These are phyloP conservation scores for Aspergillus egyptiacus DNA, from an alignment of 495 filamentous ascomycete genomes.

Conservation along the genomic window DNA sequence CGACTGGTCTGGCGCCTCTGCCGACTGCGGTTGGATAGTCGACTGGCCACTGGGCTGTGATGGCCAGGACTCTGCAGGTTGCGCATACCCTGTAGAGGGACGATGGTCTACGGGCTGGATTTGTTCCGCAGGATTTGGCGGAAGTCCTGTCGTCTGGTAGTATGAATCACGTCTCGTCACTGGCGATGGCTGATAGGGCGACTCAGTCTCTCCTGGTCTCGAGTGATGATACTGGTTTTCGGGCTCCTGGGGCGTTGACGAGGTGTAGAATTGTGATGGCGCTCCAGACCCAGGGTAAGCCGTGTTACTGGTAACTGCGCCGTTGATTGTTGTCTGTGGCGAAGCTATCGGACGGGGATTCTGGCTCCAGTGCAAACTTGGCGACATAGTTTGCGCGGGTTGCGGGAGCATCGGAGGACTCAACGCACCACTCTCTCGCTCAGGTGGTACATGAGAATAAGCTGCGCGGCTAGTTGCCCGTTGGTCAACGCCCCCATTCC, in stretches of 20 bases:
- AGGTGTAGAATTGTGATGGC: conserved; percentile 29
- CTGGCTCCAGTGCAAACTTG: conserved; percentile 26
- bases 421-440: conserved; percentile 20
- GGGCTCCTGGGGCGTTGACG: conserved; percentile 21
- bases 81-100: conserved; percentile 29
- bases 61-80: conserved; percentile 23
- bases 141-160: conserved; percentile 26
- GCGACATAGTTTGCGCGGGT: conserved; percentile 23
- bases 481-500: conserved; percentile 50
- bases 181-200: conserved; percentile 26
- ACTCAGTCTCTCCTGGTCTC: conserved; percentile 26
- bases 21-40: conserved; percentile 16
- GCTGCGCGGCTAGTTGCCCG: conserved; percentile 25
- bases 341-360: conserved; percentile 25
- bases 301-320: conserved; percentile 19
- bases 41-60: conserved; percentile 21
- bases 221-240: conserved; percentile 18
- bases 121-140: conserved; percentile 27
- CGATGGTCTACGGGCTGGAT: conserved; percentile 22
- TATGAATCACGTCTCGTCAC: conserved; percentile 23
- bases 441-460: conserved; percentile 44
- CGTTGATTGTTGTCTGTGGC: conserved; percentile 17
- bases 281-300: conserved; percentile 18
- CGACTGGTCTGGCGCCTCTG: conserved; percentile 28
- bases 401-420: conserved; percentile 23